phyloP scores from a whole-genome alignment of 2,329 filamentous ascomycete genomes.

The Boeremia lycopersici region DNA sequence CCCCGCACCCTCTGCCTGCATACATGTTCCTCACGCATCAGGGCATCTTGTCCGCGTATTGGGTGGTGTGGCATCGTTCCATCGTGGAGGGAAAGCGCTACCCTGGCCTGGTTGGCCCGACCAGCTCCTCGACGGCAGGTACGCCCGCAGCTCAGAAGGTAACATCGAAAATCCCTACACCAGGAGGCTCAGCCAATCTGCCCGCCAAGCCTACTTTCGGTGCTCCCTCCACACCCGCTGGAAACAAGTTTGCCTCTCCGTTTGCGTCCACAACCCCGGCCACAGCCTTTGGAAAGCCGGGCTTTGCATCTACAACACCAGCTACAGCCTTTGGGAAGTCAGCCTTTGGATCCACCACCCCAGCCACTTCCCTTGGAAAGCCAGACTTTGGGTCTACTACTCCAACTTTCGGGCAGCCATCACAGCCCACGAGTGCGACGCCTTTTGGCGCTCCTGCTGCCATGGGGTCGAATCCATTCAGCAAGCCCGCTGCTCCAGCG shows the following conservation, averaged over 20 bases:
- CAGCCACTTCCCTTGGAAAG: slow-evolving; percentile 23
- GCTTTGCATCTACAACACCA: slow-evolving; percentile 15
- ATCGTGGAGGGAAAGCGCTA: slow-evolving; percentile 76
- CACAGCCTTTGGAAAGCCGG: slow-evolving; percentile 4
- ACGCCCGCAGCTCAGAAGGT: slow-evolving; percentile 32
- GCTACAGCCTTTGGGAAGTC: slow-evolving; percentile 16
- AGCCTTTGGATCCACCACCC: slow-evolving; percentile 14
- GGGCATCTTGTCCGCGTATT: slow-evolving; percentile 84
- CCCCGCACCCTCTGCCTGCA: slow-evolving; percentile 79
- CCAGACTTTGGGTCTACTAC: slow-evolving; percentile 18
- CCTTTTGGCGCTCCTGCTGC: too few relatives aligned
- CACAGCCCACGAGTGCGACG: slow-evolving; percentile 12
- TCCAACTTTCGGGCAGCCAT: slow-evolving; percentile 34
- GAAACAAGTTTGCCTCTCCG: slow-evolving; percentile 26
- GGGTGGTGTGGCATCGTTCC: slow-evolving; percentile 88
- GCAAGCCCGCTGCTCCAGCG: slow-evolving; percentile 11
- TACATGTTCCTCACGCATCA: slow-evolving; percentile 88
- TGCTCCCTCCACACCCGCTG: slow-evolving; percentile 22
- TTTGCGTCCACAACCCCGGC: slow-evolving; percentile 14
- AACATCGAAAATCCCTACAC: slow-evolving; percentile 19
- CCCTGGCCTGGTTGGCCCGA: slow-evolving; percentile 63
- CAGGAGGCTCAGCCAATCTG: slow-evolving; percentile 4
- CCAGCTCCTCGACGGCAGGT: neutral
- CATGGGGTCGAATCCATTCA: too few relatives aligned
- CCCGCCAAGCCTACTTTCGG: slow-evolving; percentile 35